Evolutionary conservation across 345 rosid species (phyloP).

Genomic region (Noccaea bulbosa): DNA sequence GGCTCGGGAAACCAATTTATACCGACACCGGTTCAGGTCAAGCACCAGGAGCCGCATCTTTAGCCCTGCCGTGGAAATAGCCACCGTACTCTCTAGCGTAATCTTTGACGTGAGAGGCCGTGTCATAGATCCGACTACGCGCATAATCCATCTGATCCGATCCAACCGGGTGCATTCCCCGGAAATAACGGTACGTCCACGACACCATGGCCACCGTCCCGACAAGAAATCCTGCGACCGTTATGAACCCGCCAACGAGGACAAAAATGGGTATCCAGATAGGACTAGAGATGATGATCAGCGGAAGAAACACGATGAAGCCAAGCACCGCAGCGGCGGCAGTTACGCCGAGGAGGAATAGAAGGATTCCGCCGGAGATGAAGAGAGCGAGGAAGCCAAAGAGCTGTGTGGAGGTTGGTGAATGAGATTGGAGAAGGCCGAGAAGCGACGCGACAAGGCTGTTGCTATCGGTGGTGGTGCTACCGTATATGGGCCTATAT

Average conservation of each 20-base stretch:
- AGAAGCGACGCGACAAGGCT: constrained; percentile 42
- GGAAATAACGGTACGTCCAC: constrained; percentile 74
- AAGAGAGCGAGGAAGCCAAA: constrained; percentile 62
- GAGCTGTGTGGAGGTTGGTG: constrained; percentile 69
- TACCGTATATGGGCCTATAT: constrained; percentile 39
- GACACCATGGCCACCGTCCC: constrained; percentile 49
- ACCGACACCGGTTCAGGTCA: constrained; percentile 36
- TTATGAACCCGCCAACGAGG: constrained; percentile 50
- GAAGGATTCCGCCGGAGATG: constrained; percentile 63
- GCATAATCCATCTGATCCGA: constrained; percentile 74
- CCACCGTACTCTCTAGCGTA: constrained; percentile 89
- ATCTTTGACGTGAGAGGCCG: constrained; percentile 86
- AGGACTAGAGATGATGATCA: constrained; percentile 73
- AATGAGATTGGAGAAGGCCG: constrained; percentile 52
- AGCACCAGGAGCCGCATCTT: constrained; percentile 99
- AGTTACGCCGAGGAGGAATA: constrained; percentile 66
- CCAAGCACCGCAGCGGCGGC: constrained; percentile 49
- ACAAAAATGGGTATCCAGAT: constrained; percentile 66
- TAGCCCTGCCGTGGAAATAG: constrained; percentile 74
- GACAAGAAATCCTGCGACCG: constrained; percentile 56
- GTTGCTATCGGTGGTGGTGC: constrained; percentile 38
- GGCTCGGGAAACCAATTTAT: neutral
- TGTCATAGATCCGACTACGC: constrained; percentile 75
- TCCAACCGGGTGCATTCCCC: constrained; percentile 77
- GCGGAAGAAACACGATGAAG: constrained; percentile 58